A percentile compares a stretch with the other conserved stretches of the same genome.
Conservation (phyloP, 1,284 basidiomycete genomes). For the Tilletiaria anomala region DNA sequence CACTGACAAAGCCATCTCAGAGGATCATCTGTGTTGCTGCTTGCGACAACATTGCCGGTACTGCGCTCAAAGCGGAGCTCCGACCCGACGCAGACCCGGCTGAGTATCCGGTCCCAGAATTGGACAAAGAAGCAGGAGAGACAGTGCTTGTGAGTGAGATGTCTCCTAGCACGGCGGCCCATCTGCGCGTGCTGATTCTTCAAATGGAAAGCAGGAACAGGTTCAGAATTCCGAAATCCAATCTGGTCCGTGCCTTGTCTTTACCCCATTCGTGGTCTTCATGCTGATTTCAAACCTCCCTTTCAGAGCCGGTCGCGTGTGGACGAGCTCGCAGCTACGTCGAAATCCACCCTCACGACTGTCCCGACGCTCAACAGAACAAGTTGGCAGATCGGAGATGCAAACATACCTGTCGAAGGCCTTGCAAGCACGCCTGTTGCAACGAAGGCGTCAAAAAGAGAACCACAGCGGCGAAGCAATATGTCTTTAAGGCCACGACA, state of each 20-base stretch:
- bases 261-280: background rate
- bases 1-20: constrained; percentile 25
- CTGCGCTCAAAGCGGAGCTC: constrained; percentile 9
- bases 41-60: constrained; percentile 17
- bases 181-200: background rate
- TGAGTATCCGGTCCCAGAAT: background rate
- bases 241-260: no score
- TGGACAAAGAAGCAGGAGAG: background rate
- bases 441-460: no score
- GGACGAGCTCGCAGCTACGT: background rate
- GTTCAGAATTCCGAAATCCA: no score
- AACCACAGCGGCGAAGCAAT: no score
- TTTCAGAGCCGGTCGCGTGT: background rate
- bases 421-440: background rate
- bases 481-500: no score
- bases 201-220: no score
- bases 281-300: background rate
- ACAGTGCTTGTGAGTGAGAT: background rate
- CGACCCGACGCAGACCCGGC: background rate
- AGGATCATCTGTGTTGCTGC: constrained; percentile 17
- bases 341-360: background rate
- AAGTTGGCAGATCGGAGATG: background rate
- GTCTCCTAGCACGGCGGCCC: background rate
- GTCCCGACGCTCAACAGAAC: background rate
- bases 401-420: background rate